Evolutionary conservation across 345 rosid genomes (phyloP), one percentile per base, ranked within the genome.

Genomic region (Mercurialis annua): DNA sequence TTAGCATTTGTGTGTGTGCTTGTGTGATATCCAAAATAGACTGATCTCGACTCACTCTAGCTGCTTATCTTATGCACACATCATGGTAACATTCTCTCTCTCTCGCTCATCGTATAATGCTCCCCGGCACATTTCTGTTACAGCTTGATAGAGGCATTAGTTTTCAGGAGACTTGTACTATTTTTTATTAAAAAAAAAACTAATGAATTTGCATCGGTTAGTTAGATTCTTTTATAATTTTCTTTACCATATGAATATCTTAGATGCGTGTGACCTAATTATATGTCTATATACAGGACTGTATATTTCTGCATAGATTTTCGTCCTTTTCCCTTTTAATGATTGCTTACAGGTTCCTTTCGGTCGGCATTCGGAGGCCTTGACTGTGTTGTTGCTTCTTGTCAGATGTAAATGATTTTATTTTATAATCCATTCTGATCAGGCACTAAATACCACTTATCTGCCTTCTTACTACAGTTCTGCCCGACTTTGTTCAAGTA

Each of bases 401-500:
- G 4, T 2, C n/a, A n/a, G 56, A 10, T 21, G 12, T 51, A 23
- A n/a, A 10, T 20, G 18, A 29, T 62, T 15, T 14, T 46, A 18
- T 62, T 40, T 46, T 29, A 6, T n/a, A 21, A 30, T 40, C 20
- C 40, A 15, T 56, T 55, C 15, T 17, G 31, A 26, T 59, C 21
- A 10, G 30, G 38, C 9, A 8, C 20, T 36, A 24, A 7, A 6
- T n/a, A 31, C 38, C 29, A 26, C 70, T 71, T 16, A 51, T n/a
- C n/a, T n/a, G 11, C 17, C 17, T 46, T 33, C 51, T 70, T 83
- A 26, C 34, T 68, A 69, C 94, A 92, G 96, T 92, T 69, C 81
- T 87, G 52, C 95, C 98, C 3, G 96, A 90, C 80, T 90, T 90
- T 70, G 80, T 79, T 48, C 92, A 88, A 85, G 98, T 92, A 23